Base-by-base conservation (phyloP, 2,329 filamentous ascomycete genomes). In the Bipolaris sorokiniana region DNA sequence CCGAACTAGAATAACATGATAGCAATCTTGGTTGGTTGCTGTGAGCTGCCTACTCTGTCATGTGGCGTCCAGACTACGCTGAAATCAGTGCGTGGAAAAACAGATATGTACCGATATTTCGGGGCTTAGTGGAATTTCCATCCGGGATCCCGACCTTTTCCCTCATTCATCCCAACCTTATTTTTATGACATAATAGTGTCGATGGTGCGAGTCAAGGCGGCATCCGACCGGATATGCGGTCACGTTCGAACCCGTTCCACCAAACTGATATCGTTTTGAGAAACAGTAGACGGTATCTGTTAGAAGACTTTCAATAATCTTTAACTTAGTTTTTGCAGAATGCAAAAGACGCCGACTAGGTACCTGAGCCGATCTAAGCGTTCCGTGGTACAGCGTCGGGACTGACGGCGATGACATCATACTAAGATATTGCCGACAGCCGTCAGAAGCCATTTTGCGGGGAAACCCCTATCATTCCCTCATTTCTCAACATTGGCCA, bases 401-500 rank as follows among this genome's bases (percentile, higher is more conserved):
- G 58, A 62, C 31, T 58, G 51, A 61, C 47, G 48, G 54, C 42
- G 18, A 59, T 65, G 64, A 68, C 64, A 58, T 68, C 65, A 66
- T 41, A 47, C 53, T 55, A 56, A 58, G 58, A 48, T 44, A 28
- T 54, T 54, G 52, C 46, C 28, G 53, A 45, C 51, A 60, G 59
- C 56, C 59, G 34, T 44, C 49, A 49, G n/a, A 34, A 54, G 53
- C 59, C 54, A 59, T 57, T 58, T 62, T 58, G 62, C 62, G 62
- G 62, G 62, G 59, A 64, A 64, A 23, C 18, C 16, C 40, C 57
- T 31, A 41, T 41, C 22, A 22, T 16, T 18, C 33, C 51, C 46
- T 41, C 40, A 41, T 45, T 31, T 42, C 52, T 51, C 41, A 40
- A 46, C 52, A 50, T 28, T 16, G 34, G 50, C 37, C 41, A 55